Evolutionary conservation across 2,329 filamentous ascomycete genomes (phyloP).

Genomic region (Pseudocercospora fuligena): DNA sequence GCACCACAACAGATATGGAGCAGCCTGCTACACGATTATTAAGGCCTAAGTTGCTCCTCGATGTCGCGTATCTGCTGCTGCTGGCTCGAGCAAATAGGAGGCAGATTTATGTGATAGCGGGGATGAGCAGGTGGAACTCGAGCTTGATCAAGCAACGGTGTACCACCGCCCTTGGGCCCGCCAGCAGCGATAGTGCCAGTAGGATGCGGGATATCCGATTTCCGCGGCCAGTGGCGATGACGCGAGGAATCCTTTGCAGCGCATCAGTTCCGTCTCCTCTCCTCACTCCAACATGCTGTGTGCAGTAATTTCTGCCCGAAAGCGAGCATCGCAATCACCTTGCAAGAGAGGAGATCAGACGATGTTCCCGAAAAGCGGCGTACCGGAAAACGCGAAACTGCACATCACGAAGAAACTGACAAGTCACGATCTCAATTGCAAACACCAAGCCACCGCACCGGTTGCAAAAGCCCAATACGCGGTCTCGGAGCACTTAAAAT

Average conservation of each 20-base stretch:
- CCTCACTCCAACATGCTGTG: background rate
- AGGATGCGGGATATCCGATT: conserved; percentile 7
- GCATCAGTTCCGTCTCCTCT: background rate
- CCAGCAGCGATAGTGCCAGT: background rate
- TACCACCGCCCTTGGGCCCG: background rate
- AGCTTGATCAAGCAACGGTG: background rate
- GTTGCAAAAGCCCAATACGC: conserved; percentile 26
- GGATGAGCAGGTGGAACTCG: background rate
- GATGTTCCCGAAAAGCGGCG: background rate
- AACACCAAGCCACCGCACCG: conserved; percentile 24
- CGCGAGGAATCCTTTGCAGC: background rate
- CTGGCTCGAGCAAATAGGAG: conserved; percentile 1
- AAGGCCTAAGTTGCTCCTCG: background rate
- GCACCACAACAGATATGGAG: background rate
- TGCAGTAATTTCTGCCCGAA: background rate
- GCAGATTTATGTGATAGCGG: background rate
- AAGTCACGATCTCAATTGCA: conserved; percentile 13
- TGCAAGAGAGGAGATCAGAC: no score
- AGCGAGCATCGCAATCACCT: background rate
- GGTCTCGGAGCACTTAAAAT: conserved; percentile 25
- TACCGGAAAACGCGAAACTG: background rate
- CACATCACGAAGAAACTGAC: conserved; percentile 19
- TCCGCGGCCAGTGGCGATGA: background rate
- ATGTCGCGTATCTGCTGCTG: background rate
- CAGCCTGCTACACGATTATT: background rate